phyloP scores from a whole-genome alignment of 805 yeast genomes.

The Candida multigemmis region DNA sequence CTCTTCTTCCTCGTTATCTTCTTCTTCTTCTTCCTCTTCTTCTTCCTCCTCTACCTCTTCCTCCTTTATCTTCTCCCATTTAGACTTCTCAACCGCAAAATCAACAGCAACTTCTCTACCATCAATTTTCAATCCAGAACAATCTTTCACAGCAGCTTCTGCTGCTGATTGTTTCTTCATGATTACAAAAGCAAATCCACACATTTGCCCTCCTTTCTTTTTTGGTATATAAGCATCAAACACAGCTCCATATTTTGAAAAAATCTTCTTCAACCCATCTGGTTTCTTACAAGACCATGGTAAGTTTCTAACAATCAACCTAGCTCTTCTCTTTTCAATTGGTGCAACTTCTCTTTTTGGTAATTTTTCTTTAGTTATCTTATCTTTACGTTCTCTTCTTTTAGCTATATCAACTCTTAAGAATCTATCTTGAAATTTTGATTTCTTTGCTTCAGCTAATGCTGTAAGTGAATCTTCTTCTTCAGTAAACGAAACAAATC shows the following conservation, averaged over 20 bases:
- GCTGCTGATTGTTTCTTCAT: slow-evolving; percentile 78
- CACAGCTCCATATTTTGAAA: slow-evolving; percentile 76
- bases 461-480: slow-evolving; percentile 83
- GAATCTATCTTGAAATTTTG: slow-evolving; percentile 55
- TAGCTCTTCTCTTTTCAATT: slow-evolving; percentile 73
- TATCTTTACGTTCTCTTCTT: slow-evolving; percentile 71
- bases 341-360: slow-evolving; percentile 14
- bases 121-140: slow-evolving; percentile 68
- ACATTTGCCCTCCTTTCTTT: slow-evolving; percentile 79
- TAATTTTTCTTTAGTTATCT: slow-evolving; percentile 3
- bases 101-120: slow-evolving; percentile 93
- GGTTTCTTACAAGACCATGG: slow-evolving; percentile 94
- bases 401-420: slow-evolving; percentile 83
- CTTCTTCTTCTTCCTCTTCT: slow-evolving; percentile 30
- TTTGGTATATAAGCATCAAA: slow-evolving; percentile 85
- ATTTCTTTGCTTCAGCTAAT: slow-evolving; percentile 53
- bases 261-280: slow-evolving; percentile 57
- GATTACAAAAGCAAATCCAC: slow-evolving; percentile 91
- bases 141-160: slow-evolving; percentile 67
- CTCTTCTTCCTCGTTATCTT: slow-evolving; percentile 29
- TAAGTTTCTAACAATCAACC: slow-evolving; percentile 81
- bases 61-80: slow-evolving; percentile 58
- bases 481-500: slow-evolving; percentile 81
- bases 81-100: slow-evolving; percentile 81
- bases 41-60: slow-evolving; percentile 25